Evolutionary conservation across 352 stramenopile genomes (phyloP).

Genomic region (Aphanomyces invadans): DNA sequence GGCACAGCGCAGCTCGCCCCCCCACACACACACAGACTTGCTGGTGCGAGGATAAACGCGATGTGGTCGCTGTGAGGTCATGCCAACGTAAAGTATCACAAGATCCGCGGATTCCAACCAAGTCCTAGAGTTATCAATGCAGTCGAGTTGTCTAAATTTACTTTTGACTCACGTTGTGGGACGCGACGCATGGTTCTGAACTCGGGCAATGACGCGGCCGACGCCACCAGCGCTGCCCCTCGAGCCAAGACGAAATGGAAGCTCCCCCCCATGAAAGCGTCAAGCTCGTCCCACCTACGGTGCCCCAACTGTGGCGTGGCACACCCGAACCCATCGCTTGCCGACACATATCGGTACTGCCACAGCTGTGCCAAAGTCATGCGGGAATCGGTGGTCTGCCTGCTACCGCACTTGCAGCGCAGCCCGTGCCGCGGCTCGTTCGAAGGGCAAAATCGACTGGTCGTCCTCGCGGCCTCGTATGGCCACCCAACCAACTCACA

Average conservation of each 20-base stretch:
- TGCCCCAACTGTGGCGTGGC: slow-evolving; percentile 13
- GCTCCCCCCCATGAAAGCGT: neutral
- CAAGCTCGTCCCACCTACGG: neutral
- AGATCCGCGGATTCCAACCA: too few relatives aligned
- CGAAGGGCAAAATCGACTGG: neutral
- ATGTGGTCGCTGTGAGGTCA: too few relatives aligned
- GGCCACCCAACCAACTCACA: slow-evolving; percentile 4
- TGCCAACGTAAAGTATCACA: too few relatives aligned
- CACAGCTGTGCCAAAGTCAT: slow-evolving; percentile 14
- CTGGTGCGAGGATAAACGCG: too few relatives aligned
- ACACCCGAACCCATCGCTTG: slow-evolving; percentile 3
- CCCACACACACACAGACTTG: too few relatives aligned
- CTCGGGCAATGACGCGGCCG: neutral
- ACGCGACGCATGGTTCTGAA: neutral
- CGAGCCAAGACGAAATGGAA: slow-evolving; percentile 7
- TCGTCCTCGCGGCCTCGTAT: slow-evolving; percentile 12
- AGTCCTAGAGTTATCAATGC: too few relatives aligned
- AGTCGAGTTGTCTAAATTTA: too few relatives aligned
- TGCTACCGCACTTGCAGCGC: neutral
- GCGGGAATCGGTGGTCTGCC: neutral
- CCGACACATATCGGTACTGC: slow-evolving; percentile 21
- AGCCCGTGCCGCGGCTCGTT: neutral
- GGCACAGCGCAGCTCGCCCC: too few relatives aligned
- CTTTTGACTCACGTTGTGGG: neutral
- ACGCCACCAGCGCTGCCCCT: neutral